Percentiles rank a stretch among this genome's conserved stretches.
These are phyloP conservation scores for Candida ovalis DNA, from an alignment of 805 yeast genomes.

Conservation along the genomic window DNA sequence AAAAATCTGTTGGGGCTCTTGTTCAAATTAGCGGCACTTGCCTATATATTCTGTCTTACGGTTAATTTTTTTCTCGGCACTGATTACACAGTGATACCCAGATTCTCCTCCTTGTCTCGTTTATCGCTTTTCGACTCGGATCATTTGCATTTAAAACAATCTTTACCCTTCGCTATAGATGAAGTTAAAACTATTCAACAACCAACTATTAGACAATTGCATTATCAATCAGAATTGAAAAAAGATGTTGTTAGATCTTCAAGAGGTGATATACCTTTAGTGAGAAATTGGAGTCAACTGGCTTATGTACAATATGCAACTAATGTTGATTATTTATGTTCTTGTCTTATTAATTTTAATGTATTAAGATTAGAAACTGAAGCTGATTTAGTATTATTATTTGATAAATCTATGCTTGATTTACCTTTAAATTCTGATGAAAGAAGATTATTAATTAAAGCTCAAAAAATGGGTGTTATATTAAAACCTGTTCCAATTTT, in stretches of 20 bases:
- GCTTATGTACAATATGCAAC: constrained; percentile 67
- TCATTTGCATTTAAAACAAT: not conserved
- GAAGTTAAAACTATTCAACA: constrained; percentile 16
- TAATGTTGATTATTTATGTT: constrained; percentile 44
- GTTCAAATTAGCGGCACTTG: not conserved
- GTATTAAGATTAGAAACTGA: constrained; percentile 34
- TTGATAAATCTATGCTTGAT: constrained; percentile 18
- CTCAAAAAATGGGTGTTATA: constrained; percentile 21
- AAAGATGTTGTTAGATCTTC: not conserved
- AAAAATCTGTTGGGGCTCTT: not conserved
- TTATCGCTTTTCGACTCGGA: not conserved
- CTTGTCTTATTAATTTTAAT: constrained; percentile 46
- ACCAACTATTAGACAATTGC: constrained; percentile 17
- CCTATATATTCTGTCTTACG: not conserved
- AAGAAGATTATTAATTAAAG: constrained; percentile 5
- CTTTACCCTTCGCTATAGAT: constrained; percentile 9
- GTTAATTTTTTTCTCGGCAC: not conserved
- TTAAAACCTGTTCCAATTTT: constrained; percentile 27
- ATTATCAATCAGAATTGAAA: constrained; percentile 1
- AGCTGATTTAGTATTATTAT: constrained; percentile 46
- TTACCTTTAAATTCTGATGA: constrained; percentile 1
- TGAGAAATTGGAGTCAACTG: constrained; percentile 36
- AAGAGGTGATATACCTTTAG: not conserved
- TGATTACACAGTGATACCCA: not conserved
- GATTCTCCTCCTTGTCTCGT: not conserved